Evolutionary conservation across 345 rosid species (phyloP).

Genomic region (Melaleuca quinquenervia): DNA sequence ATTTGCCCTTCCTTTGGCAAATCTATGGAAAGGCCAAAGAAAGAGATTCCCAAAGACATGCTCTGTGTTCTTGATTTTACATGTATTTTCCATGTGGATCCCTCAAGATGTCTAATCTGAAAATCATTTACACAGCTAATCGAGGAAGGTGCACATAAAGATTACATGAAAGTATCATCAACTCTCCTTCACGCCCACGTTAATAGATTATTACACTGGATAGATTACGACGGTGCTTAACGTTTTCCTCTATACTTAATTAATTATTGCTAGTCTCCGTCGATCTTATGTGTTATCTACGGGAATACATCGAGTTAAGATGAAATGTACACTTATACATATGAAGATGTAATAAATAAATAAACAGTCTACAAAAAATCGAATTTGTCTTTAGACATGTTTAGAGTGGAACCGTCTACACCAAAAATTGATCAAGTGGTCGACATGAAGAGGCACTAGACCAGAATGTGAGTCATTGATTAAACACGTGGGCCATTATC

Average conservation of each 20-base stretch:
- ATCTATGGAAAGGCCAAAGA: not conserved
- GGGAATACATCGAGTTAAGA: not conserved
- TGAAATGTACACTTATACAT: too few relatives aligned
- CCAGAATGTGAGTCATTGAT: too few relatives aligned
- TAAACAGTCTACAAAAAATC: too few relatives aligned
- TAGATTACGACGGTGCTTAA: not conserved
- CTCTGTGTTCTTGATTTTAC: not conserved
- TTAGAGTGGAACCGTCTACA: too few relatives aligned
- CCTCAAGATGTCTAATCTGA: not conserved
- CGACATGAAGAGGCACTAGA: too few relatives aligned
- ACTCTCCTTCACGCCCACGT: not conserved
- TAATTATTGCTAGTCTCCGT: not conserved
- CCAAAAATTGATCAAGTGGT: too few relatives aligned
- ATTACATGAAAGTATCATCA: not conserved
- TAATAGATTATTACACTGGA: not conserved
- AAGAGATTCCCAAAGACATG: not conserved
- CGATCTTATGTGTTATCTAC: too few relatives aligned
- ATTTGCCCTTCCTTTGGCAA: not conserved
- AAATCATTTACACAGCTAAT: not conserved
- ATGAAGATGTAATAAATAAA: too few relatives aligned
- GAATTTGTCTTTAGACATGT: too few relatives aligned
- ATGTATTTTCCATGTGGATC: not conserved
- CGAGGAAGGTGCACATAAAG: not conserved
- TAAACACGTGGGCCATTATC: too few relatives aligned
- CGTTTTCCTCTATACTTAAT: not conserved